phyloP scores from a whole-genome alignment of 2,329 filamentous ascomycete species.

The Pseudocercospora pini-densiflorae region DNA sequence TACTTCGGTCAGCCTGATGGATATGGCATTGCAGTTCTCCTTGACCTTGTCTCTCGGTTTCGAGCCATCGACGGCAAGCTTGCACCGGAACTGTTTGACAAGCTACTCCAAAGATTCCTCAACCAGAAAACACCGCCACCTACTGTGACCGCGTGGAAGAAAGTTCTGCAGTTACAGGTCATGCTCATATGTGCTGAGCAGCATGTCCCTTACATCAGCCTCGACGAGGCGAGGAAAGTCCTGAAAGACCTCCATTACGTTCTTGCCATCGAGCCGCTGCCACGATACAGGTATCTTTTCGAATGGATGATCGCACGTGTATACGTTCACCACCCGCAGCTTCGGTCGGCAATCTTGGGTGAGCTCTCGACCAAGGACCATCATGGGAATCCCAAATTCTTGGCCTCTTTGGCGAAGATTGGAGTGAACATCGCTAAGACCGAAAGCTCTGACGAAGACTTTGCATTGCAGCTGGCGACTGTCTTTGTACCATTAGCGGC shows the following conservation, averaged over 20 bases:
- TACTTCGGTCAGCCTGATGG: conserved; percentile 52
- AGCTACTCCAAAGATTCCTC: conserved; percentile 48
- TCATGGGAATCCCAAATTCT: conserved; percentile 52
- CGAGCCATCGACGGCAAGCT: conserved; percentile 26
- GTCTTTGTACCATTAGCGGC: conserved; percentile 50
- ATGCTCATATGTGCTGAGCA: conserved; percentile 50
- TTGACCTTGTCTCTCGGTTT: conserved; percentile 51
- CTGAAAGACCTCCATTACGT: conserved; percentile 46
- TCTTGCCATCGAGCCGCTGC: conserved; percentile 52
- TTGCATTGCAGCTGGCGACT: conserved; percentile 46
- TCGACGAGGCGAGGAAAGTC: conserved; percentile 37
- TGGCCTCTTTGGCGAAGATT: conserved; percentile 54
- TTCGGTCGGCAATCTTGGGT: conserved; percentile 41
- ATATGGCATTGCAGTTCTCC: conserved; percentile 49
- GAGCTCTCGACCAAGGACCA: conserved; percentile 48
- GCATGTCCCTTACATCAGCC: conserved; percentile 31
- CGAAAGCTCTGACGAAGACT: conserved; percentile 42
- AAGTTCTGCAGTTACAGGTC: conserved; percentile 53
- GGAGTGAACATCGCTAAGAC: conserved; percentile 48
- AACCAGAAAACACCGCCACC: conserved; percentile 49
- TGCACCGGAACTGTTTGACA: conserved; percentile 38
- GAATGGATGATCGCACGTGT: conserved; percentile 55
- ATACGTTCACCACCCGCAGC: conserved; percentile 42
- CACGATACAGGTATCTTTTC: conserved; percentile 52
- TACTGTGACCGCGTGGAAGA: conserved; percentile 54